A percentile compares a stretch with the other conserved stretches of the same genome.
Evolutionary conservation across 495 filamentous ascomycete species (phyloP).

Genomic region (Lepidopterella palustris): DNA sequence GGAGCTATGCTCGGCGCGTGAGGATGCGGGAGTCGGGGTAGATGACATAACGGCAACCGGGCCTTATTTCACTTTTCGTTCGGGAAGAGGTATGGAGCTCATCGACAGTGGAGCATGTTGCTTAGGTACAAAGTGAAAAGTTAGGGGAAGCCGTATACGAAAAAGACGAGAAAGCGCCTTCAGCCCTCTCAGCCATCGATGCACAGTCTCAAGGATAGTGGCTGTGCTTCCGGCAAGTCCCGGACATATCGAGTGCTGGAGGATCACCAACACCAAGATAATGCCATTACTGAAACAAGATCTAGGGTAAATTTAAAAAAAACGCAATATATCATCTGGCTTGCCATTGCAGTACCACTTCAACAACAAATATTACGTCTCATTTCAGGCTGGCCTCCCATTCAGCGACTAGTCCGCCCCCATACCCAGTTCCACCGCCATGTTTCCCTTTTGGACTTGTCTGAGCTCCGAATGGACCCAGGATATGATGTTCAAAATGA

Average conservation of each 20-base stretch:
- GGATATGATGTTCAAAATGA: too few species aligned
- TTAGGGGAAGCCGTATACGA: not conserved
- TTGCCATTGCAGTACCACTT: too few species aligned
- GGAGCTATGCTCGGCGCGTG: not conserved
- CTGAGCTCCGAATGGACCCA: too few species aligned
- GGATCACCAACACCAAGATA: not conserved
- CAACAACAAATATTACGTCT: too few species aligned
- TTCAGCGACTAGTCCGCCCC: too few species aligned
- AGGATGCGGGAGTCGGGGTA: slow-evolving; percentile 1
- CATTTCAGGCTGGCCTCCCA: too few species aligned
- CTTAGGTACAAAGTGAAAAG: not conserved
- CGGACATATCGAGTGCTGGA: not conserved
- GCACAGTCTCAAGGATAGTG: not conserved
- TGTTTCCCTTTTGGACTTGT: too few species aligned
- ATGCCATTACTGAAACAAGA: not conserved
- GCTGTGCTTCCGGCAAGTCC: slow-evolving; percentile 1
- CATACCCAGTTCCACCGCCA: too few species aligned
- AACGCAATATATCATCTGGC: too few species aligned
- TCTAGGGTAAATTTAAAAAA: too few species aligned
- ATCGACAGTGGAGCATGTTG: not conserved
- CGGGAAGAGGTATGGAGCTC: not conserved
- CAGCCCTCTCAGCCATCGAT: not conserved
- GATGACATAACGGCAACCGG: slow-evolving; percentile 15
- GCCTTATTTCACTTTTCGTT: not conserved
- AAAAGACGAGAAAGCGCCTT: not conserved